Percentiles rank a stretch among this genome's conserved stretches.
These are phyloP conservation scores for Penicillium riverlandense DNA, from an alignment of 495 filamentous ascomycete genomes.

Conservation along the genomic window DNA sequence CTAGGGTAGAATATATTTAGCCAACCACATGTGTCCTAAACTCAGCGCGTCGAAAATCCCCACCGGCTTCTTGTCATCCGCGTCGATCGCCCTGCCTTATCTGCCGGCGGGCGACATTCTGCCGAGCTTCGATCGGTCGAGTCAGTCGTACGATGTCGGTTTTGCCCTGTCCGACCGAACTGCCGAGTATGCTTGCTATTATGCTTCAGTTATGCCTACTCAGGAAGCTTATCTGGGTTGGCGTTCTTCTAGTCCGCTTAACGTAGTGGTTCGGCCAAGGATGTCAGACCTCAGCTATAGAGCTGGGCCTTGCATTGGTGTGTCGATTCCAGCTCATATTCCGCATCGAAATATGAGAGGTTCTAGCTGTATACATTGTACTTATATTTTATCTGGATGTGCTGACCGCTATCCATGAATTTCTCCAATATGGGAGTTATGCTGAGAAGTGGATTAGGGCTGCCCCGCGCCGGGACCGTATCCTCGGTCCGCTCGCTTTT, in stretches of 20 bases:
- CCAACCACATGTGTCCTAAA: constrained; percentile 6
- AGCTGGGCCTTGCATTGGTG: neutral
- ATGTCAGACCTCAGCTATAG: constrained; percentile 9
- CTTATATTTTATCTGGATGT: neutral
- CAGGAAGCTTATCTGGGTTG: neutral
- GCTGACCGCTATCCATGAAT: too few relatives aligned
- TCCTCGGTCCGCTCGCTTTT: constrained; percentile 8
- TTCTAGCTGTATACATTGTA: neutral
- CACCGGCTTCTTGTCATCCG: neutral
- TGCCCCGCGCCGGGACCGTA: constrained; percentile 3
- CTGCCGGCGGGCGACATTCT: neutral
- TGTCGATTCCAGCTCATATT: neutral
- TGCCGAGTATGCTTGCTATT: constrained; percentile 5
- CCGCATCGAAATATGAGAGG: neutral
- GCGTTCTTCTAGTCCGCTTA: neutral
- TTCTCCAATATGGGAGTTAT: too few relatives aligned
- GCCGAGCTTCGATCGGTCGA: constrained; percentile 1
- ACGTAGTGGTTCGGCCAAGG: neutral
- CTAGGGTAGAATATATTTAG: neutral
- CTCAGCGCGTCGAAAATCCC: constrained; percentile 2
- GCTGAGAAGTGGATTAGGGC: neutral
- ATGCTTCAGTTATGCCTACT: neutral
- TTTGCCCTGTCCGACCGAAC: constrained; percentile 3
- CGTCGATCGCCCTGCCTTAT: constrained; percentile 1
- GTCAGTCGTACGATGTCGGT: constrained; percentile 15